phyloP scores from a whole-genome alignment of 208 protist genomes.

The Wallacemonas sp. region DNA sequence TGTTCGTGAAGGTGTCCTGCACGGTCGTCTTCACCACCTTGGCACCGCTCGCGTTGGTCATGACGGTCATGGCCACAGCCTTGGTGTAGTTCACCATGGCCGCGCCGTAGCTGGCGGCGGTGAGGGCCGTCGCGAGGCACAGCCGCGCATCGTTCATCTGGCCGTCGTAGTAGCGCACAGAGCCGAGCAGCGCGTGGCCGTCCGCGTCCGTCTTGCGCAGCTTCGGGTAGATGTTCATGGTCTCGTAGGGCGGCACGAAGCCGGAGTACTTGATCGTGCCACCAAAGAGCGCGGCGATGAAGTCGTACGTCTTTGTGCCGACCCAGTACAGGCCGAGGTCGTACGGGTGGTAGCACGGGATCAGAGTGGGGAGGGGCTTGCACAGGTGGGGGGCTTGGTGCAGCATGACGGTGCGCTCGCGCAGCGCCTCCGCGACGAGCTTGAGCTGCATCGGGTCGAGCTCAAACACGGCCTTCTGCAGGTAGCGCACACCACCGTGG shows the following conservation, averaged over 20 bases:
- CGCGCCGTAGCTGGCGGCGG: slow-evolving; percentile 90
- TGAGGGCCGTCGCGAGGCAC: slow-evolving; percentile 93
- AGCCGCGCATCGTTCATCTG: slow-evolving; percentile 97
- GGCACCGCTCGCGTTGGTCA: slow-evolving; percentile 47
- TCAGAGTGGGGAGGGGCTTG: slow-evolving; percentile 87
- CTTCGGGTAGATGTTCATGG: slow-evolving; percentile 77
- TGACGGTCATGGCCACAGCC: slow-evolving; percentile 61
- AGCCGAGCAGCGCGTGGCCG: slow-evolving; percentile 78
- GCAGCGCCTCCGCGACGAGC: slow-evolving; percentile 91
- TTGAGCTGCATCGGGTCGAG: slow-evolving; percentile 84
- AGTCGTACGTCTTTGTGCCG: slow-evolving; percentile 90
- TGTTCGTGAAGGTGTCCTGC: slow-evolving; percentile 71
- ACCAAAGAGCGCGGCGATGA: slow-evolving; percentile 76
- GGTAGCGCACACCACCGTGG: slow-evolving; percentile 97
- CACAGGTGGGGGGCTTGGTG: slow-evolving; percentile 94
- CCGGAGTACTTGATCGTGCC: slow-evolving; percentile 84
- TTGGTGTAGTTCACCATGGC: slow-evolving; percentile 94
- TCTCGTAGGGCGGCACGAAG: slow-evolving; percentile 79
- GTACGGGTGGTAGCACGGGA: slow-evolving; percentile 91
- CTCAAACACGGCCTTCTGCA: slow-evolving; percentile 91
- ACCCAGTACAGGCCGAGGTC: slow-evolving; percentile 86
- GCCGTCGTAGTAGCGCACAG: slow-evolving; percentile 95
- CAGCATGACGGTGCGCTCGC: slow-evolving; percentile 94
- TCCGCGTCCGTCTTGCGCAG: slow-evolving; percentile 56
- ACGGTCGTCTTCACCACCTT: slow-evolving; percentile 77